Evolutionary conservation across 805 yeast species (phyloP), one percentile per base, ranked within the genome.

Genomic region (Lachancea quebecensis): DNA sequence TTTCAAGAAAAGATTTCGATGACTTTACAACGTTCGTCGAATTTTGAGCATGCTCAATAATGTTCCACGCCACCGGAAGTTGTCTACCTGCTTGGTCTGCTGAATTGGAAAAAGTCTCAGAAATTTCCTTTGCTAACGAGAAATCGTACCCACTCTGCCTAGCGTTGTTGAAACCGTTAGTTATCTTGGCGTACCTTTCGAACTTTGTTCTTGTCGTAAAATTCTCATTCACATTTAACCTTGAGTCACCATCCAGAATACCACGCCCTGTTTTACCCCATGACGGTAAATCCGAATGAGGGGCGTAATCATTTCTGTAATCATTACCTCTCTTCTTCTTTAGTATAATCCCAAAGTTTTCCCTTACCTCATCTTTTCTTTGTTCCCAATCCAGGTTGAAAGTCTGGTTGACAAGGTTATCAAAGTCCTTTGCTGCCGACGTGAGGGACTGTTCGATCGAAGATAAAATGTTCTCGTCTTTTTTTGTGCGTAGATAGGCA

Each of bases 361-460:
- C 82, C 58, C 85, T 77, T 39, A 91, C 74, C 54, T 82, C 85
- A 50, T 79, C 79, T 56, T 87, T 82, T 51, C 87, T 78, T 40
- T 77, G 77, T 46, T 79, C 79, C 97, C 98, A 93, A 62, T 90
- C 96, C 39, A 85, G 72, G 3, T 83, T 70, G 21, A 93, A 72
- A 55, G 82, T 85, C 50, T 80, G 78, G 54, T 74, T 80, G 48
- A 91, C 80, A 60, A 80, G 85, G 37, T 64, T 66, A 61, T 90
- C 96, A 65, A 91, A 93, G 58, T 89, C 96, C 45, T 74, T 74
- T 2, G 95, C 82, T 4, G 95, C 89, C 16, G 79, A 66, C 2
- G 75, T 67, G 48, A 90, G 73, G 0, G 89, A 75, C 54, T 81
- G 88, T 59, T 90, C 96, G 51, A 91, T 88, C 4, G 95, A 83